phyloP scores from a whole-genome alignment of 2,329 filamentous ascomycete genomes.

The Aspergillus versicolor region DNA sequence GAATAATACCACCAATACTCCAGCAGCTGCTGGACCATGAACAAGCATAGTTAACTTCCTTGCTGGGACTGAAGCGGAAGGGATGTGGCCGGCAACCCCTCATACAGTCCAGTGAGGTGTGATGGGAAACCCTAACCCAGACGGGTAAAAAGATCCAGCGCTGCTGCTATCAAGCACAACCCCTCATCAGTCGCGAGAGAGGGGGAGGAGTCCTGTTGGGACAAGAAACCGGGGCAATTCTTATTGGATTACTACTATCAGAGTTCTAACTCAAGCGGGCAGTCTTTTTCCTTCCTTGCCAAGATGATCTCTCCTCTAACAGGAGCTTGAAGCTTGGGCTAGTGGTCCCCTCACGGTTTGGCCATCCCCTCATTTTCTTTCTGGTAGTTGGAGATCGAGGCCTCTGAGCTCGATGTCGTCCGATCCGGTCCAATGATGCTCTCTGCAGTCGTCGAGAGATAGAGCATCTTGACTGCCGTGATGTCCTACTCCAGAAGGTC shows the following conservation, averaged over 20 bases:
- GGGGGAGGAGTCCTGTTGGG: too few species aligned
- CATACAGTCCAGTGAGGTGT: background rate
- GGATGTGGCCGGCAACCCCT: background rate
- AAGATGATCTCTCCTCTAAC: background rate
- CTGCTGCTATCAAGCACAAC: background rate
- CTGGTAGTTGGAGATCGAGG: background rate
- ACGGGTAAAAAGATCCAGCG: conserved; percentile 21
- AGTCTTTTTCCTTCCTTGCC: background rate
- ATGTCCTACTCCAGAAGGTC: conserved; percentile 18
- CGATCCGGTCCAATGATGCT: background rate
- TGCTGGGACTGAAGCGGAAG: background rate
- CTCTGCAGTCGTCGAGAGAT: background rate
- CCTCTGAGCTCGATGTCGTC: background rate
- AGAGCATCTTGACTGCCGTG: background rate
- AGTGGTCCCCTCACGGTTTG: background rate
- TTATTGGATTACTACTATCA: background rate
- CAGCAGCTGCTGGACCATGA: background rate
- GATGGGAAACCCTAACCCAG: conserved; percentile 20
- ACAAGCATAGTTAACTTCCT: background rate
- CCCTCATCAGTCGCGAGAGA: background rate
- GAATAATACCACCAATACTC: background rate
- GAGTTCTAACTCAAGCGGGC: background rate
- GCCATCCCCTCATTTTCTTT: background rate
- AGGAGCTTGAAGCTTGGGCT: too few species aligned
- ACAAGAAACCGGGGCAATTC: background rate